A percentile compares a stretch with the other conserved stretches of the same genome.
phyloP scores from a whole-genome alignment of 225 moss, liverwort and hornwort species.

The Marchantia paleacea region DNA sequence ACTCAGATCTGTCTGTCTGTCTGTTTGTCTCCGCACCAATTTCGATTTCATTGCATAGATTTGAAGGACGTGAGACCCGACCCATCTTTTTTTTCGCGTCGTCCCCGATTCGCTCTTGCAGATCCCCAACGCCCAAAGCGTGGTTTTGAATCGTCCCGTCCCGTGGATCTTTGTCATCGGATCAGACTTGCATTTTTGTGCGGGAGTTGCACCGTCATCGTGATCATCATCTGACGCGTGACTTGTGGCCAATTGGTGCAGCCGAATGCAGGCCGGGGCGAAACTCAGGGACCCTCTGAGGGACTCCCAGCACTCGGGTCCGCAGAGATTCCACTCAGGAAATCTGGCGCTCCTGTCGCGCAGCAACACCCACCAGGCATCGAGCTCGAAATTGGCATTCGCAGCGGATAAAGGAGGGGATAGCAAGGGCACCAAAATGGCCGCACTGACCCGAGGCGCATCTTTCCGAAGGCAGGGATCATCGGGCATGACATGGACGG shows the following conservation, averaged over 20 bases:
- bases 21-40: neutral
- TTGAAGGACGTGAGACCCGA: neutral
- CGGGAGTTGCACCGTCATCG: neutral
- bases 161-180: too few relatives aligned
- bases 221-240: neutral
- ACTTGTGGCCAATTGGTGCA: neutral
- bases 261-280: conserved; percentile 36
- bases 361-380: conserved; percentile 28
- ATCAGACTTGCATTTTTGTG: neutral
- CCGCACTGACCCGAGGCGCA: conserved; percentile 35
- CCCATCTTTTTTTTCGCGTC: neutral
- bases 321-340: conserved; percentile 25
- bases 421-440: conserved; percentile 19
- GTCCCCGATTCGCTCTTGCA: neutral
- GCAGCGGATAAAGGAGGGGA: conserved; percentile 10
- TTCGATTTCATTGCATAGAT: neutral
- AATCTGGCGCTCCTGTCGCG: conserved; percentile 39
- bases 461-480: conserved; percentile 54
- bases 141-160: too few relatives aligned
- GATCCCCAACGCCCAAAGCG: too few relatives aligned
- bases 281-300: conserved; percentile 31
- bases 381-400: conserved; percentile 27
- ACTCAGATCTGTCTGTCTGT: neutral
- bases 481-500: conserved; percentile 57
- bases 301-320: conserved; percentile 27